Conservation (phyloP, 345 rosid genomes). For the Eucalyptus tenuipes region DNA sequence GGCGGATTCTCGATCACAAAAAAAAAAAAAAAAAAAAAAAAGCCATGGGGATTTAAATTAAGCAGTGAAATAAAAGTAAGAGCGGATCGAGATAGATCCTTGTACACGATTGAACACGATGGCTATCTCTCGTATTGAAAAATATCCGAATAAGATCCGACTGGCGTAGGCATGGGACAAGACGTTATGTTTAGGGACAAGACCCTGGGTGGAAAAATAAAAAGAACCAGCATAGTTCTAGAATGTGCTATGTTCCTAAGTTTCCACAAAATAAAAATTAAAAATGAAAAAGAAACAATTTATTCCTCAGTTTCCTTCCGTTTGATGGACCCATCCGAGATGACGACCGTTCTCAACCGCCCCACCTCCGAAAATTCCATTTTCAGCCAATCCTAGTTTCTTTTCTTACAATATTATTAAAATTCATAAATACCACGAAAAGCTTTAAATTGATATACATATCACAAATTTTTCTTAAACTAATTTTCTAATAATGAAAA, state of each 20-base stretch:
- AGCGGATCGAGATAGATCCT: no score
- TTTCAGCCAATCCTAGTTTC: no score
- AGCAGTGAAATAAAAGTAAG: no score
- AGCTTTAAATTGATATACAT: no score
- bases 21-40: no score
- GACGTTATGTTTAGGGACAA: background rate
- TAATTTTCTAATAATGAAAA: no score
- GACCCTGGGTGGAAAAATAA: background rate
- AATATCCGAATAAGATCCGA: background rate
- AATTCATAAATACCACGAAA: no score
- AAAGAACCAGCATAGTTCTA: background rate
- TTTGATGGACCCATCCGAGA: background rate
- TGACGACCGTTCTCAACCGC: background rate
- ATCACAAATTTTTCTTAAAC: accelerated
- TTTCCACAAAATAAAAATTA: background rate
- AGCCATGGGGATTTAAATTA: no score
- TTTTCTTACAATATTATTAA: no score
- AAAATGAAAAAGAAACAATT: background rate
- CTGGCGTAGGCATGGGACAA: background rate
- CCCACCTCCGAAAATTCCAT: background rate
- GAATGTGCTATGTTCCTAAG: background rate
- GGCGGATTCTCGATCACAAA: no score
- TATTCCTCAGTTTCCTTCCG: background rate
- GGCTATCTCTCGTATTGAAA: no score
- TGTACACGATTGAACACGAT: no score